phyloP scores from a whole-genome alignment of 2,329 filamentous ascomycete genomes.

The Gnomoniopsis smithogilvyi region DNA sequence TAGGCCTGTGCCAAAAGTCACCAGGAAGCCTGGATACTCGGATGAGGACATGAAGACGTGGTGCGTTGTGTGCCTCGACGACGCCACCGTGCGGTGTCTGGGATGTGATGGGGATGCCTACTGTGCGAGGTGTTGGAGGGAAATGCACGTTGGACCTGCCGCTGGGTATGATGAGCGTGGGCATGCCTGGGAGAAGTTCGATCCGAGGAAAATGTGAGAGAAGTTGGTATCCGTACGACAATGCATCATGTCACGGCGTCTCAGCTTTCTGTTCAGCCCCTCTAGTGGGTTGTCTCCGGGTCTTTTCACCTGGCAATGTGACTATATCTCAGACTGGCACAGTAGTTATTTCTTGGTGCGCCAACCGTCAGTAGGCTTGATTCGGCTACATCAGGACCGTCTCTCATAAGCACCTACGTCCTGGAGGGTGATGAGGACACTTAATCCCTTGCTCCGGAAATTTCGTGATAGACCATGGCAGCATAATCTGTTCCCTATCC shows the following conservation, averaged over 20 bases:
- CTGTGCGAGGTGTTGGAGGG: slow-evolving; percentile 75
- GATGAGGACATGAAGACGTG: slow-evolving; percentile 73
- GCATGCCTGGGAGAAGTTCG: slow-evolving; percentile 62
- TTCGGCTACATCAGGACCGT: no score
- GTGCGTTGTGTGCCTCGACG: slow-evolving; percentile 81
- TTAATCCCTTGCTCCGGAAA: no score
- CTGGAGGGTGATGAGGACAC: no score
- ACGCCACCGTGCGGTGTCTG: slow-evolving; percentile 68
- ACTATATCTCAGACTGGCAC: no score
- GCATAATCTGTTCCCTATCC: no score
- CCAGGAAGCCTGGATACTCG: slow-evolving; percentile 44
- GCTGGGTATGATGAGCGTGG: slow-evolving; percentile 68
- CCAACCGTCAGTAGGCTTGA: no score
- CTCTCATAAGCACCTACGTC: no score
- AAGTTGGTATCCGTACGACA: neutral
- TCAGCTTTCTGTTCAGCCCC: no score
- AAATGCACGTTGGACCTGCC: slow-evolving; percentile 69
- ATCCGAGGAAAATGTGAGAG: neutral
- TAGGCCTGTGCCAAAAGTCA: slow-evolving; percentile 35
- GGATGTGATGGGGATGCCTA: slow-evolving; percentile 73
- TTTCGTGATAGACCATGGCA: no score
- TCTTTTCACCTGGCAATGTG: no score
- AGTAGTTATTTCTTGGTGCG: no score
- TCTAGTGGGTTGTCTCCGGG: no score
- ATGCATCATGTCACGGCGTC: neutral